These are phyloP conservation scores for Fulvia fulva DNA, from an alignment of 2,329 filamentous ascomycete genomes.

Conservation along the genomic window DNA sequence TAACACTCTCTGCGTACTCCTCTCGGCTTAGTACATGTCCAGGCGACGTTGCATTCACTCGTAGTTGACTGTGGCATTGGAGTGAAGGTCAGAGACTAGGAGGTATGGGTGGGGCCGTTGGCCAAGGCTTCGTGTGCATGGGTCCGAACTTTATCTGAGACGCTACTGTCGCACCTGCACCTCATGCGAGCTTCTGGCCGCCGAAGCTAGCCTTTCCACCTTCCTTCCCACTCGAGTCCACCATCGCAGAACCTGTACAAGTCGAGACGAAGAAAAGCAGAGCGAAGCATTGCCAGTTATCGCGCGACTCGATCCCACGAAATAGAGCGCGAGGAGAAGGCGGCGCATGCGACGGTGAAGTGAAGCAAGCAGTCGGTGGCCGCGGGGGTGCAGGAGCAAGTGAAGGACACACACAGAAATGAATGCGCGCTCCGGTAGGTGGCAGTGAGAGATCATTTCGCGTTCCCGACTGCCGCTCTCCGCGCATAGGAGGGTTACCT, in stretches of 20 bases:
- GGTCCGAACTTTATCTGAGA: too few relatives aligned
- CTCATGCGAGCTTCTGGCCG: too few relatives aligned
- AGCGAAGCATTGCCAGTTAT: background rate
- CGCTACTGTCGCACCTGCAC: too few relatives aligned
- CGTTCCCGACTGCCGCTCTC: background rate
- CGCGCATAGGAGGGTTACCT: background rate
- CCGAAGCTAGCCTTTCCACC: background rate
- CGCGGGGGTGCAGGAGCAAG: background rate
- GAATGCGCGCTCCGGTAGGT: conserved; percentile 8
- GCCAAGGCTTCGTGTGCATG: too few relatives aligned
- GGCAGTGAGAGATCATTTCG: background rate
- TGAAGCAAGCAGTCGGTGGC: conserved; percentile 1
- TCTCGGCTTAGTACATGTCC: too few relatives aligned
- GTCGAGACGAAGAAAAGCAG: background rate
- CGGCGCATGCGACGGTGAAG: conserved; percentile 2
- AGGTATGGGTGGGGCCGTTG: too few relatives aligned
- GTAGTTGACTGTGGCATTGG: too few relatives aligned
- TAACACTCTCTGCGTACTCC: background rate
- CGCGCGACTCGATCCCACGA: background rate
- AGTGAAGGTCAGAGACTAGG: too few relatives aligned
- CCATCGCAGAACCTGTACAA: background rate
- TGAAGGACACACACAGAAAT: conserved; percentile 1
- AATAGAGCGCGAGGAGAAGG: background rate
- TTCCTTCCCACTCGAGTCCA: background rate
- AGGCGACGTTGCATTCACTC: too few relatives aligned